Percentiles rank a stretch among this genome's conserved stretches.
phyloP scores from a whole-genome alignment of 106 monocot genomes.

The Posidonia australis region DNA sequence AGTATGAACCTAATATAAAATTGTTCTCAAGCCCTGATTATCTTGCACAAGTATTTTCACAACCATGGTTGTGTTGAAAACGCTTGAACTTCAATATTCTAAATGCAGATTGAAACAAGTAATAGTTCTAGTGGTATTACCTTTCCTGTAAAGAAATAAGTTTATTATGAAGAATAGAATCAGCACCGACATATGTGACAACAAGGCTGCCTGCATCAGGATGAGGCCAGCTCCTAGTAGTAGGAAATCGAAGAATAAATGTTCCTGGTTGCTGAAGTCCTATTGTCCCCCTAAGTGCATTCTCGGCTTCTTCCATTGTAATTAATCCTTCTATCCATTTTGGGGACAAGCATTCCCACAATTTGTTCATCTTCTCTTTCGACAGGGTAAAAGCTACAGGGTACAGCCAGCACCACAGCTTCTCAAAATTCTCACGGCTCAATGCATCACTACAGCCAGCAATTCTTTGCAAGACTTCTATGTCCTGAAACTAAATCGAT shows the following conservation, averaged over 20 bases:
- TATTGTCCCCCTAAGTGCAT: slow-evolving; percentile 35
- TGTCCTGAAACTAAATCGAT: slow-evolving; percentile 36
- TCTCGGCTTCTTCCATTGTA: slow-evolving; percentile 76
- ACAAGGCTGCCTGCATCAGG: slow-evolving; percentile 90
- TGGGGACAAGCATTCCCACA: slow-evolving; percentile 60
- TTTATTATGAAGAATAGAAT: slow-evolving; percentile 52
- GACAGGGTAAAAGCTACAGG: slow-evolving; percentile 75
- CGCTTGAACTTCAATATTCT: background rate
- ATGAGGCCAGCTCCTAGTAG: slow-evolving; percentile 95
- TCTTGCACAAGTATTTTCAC: no score
- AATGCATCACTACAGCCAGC: slow-evolving; percentile 71
- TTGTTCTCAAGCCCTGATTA: no score
- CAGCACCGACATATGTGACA: slow-evolving; percentile 71
- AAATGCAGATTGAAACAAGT: no score
- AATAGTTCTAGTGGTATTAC: slow-evolving; percentile 12
- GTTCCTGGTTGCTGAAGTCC: slow-evolving; percentile 55
- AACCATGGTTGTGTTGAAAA: no score
- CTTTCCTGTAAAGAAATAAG: slow-evolving; percentile 59
- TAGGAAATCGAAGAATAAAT: slow-evolving; percentile 89
- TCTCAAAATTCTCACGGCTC: slow-evolving; percentile 50
- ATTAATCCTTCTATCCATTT: slow-evolving; percentile 92
- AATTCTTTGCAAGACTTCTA: slow-evolving; percentile 69
- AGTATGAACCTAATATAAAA: no score
- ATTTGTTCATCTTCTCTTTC: slow-evolving; percentile 29
- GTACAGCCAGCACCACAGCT: slow-evolving; percentile 82